These are phyloP conservation scores for Trifolium subterraneum DNA, from an alignment of 306 rosid genomes.

Conservation along the genomic window DNA sequence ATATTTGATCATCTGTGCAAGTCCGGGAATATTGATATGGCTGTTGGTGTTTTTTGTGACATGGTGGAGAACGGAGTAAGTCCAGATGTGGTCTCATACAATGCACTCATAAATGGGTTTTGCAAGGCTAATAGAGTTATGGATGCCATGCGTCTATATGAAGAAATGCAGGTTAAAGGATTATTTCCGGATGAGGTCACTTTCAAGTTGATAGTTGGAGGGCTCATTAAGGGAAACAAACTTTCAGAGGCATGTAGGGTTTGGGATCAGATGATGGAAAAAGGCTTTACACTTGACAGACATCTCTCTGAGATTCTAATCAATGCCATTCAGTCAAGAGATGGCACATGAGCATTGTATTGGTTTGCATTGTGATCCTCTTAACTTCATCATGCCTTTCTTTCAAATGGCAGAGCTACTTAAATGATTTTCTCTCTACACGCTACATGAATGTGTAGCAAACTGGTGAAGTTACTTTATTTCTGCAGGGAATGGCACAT, in stretches of 20 bases:
- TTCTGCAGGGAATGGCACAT: conserved; percentile 41
- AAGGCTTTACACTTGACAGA: conserved; percentile 79
- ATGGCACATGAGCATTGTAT: conserved; percentile 45
- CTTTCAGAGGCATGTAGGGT: conserved; percentile 70
- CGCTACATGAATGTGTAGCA: conserved; percentile 26
- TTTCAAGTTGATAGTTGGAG: conserved; percentile 84
- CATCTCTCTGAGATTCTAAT: conserved; percentile 65
- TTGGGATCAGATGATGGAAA: conserved; percentile 99
- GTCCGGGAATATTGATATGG: conserved; percentile 64
- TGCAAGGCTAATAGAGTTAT: conserved; percentile 68
- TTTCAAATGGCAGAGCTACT: conserved; percentile 33
- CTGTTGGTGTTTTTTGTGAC: conserved; percentile 61
- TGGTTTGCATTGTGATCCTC: conserved; percentile 41
- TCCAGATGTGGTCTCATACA: conserved; percentile 84
- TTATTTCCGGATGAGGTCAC: conserved; percentile 76
- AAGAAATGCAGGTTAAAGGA: conserved; percentile 82
- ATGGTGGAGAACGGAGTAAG: conserved; percentile 74
- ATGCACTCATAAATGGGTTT: conserved; percentile 86
- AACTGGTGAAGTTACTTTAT: conserved; percentile 33
- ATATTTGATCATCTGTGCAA: conserved; percentile 72
- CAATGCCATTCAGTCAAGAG: conserved; percentile 62
- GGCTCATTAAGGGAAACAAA: conserved; percentile 67
- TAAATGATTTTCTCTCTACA: background rate
- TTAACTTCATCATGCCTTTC: conserved; percentile 32
- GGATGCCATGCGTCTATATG: conserved; percentile 70